Percentiles rank a stretch among this genome's conserved stretches.
phyloP scores from a whole-genome alignment of 1,284 basidiomycete genomes.

The Phlebopus sp. region DNA sequence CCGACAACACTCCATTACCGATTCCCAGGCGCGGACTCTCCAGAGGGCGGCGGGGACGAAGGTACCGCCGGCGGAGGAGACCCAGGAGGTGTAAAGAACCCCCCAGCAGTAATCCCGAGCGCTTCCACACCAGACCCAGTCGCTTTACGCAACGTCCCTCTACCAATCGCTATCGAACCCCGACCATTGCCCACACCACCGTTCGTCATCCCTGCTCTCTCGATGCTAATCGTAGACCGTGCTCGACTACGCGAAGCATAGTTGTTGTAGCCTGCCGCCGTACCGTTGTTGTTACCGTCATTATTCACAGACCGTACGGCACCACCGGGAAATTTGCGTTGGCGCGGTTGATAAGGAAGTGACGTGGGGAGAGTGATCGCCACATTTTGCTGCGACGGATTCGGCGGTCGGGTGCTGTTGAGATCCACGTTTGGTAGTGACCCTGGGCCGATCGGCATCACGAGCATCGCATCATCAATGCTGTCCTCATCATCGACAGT shows the following conservation, averaged over 20 bases:
- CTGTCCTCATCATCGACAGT: constrained; percentile 59
- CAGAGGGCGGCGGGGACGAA: constrained; percentile 16
- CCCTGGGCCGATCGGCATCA: constrained; percentile 64
- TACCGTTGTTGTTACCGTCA: constrained; percentile 6
- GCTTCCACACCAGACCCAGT: constrained; percentile 68
- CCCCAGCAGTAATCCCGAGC: constrained; percentile 64
- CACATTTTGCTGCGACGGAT: constrained; percentile 7
- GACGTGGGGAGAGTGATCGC: neutral
- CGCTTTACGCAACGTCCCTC: constrained; percentile 60
- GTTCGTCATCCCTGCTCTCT: constrained; percentile 33
- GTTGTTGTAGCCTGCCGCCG: constrained; percentile 18
- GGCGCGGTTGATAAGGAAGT: constrained; percentile 39
- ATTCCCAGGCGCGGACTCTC: neutral
- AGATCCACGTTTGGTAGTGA: constrained; percentile 8
- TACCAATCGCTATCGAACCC: constrained; percentile 62
- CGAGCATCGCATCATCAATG: constrained; percentile 70
- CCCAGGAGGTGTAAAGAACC: constrained; percentile 66
- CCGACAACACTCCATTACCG: constrained; percentile 7
- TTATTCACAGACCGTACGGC: constrained; percentile 31
- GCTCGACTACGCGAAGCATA: constrained; percentile 39
- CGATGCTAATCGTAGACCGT: constrained; percentile 62
- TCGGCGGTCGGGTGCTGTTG: constrained; percentile 14
- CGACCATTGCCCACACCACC: constrained; percentile 38
- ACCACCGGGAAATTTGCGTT: constrained; percentile 32
- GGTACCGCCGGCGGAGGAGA: constrained; percentile 31